Conservation (phyloP, 2,329 filamentous ascomycete species). For the Cladophialophora exuberans region DNA sequence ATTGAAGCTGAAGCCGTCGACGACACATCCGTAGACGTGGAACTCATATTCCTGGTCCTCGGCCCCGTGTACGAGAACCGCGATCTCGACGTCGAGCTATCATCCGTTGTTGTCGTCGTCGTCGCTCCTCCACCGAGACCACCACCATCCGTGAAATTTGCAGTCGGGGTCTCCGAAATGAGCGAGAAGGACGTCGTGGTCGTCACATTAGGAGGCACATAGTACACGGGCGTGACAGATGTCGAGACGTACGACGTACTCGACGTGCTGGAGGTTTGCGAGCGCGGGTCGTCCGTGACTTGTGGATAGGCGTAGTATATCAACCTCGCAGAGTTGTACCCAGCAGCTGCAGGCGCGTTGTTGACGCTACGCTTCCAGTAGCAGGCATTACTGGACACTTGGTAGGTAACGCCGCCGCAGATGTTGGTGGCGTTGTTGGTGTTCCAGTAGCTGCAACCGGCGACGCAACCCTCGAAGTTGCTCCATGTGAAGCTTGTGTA, state of each 20-base stretch:
- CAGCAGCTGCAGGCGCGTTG: constrained; percentile 11
- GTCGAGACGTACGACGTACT: constrained; percentile 23
- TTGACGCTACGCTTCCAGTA: constrained; percentile 28
- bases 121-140: constrained; percentile 11
- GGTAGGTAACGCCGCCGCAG: constrained; percentile 27
- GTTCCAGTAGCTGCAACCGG: constrained; percentile 30
- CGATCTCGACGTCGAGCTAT: background rate
- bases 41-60: too few species aligned
- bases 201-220: constrained; percentile 10
- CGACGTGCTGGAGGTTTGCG: constrained; percentile 12
- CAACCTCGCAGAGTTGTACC: constrained; percentile 24
- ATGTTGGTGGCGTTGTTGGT: constrained; percentile 23
- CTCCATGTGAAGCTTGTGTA: constrained; percentile 22
- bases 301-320: constrained; percentile 32
- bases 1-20: too few species aligned
- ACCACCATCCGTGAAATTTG: constrained; percentile 17
- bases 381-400: constrained; percentile 22
- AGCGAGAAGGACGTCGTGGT: constrained; percentile 15
- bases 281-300: constrained; percentile 27
- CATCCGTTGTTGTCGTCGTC: constrained; percentile 10
- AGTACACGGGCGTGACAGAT: constrained; percentile 24
- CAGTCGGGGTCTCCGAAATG: constrained; percentile 17
- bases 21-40: too few species aligned
- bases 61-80: background rate
- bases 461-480: constrained; percentile 29